Percentiles rank a stretch among this genome's conserved stretches.
Evolutionary conservation across 2,329 filamentous ascomycete genomes (phyloP).

Genomic region (Calonectria pauciramosa): DNA sequence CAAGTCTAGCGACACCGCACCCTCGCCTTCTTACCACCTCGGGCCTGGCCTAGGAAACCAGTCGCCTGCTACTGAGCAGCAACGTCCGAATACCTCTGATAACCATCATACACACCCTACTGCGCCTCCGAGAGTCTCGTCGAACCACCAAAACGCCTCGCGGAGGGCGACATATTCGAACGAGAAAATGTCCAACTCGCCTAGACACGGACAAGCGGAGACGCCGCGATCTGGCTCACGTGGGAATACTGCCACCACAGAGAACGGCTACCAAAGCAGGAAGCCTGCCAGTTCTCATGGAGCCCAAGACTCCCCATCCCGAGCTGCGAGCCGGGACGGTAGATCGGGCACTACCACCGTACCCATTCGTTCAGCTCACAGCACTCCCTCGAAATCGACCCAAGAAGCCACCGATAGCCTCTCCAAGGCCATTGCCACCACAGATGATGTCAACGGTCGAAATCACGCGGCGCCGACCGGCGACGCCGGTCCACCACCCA

Average conservation of each 20-base stretch:
- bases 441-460: slow-evolving; percentile 49
- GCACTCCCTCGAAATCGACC: slow-evolving; percentile 68
- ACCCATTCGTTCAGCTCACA: slow-evolving; percentile 60
- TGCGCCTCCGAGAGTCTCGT: slow-evolving; percentile 86
- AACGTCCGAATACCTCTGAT: slow-evolving; percentile 61
- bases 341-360: slow-evolving; percentile 55
- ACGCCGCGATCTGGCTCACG: slow-evolving; percentile 52
- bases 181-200: slow-evolving; percentile 60
- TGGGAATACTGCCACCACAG: slow-evolving; percentile 47
- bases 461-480: slow-evolving; percentile 44
- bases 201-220: slow-evolving; percentile 56
- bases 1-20: slow-evolving; percentile 65
- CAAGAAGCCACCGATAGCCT: slow-evolving; percentile 86
- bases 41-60: slow-evolving; percentile 64
- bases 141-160: slow-evolving; percentile 65
- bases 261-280: slow-evolving; percentile 49
- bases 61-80: slow-evolving; percentile 55
- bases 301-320: slow-evolving; percentile 55
- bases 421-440: slow-evolving; percentile 73
- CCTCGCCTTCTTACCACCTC: slow-evolving; percentile 51
- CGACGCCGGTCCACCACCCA: slow-evolving; percentile 61
- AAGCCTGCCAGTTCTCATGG: slow-evolving; percentile 44
- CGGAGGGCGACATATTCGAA: slow-evolving; percentile 60
- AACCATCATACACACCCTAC: slow-evolving; percentile 76
- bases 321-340: slow-evolving; percentile 57